Percentiles rank a stretch among this genome's conserved stretches.
phyloP scores from a whole-genome alignment of 2,329 filamentous ascomycete genomes.

The Teratosphaeria nubilosa region DNA sequence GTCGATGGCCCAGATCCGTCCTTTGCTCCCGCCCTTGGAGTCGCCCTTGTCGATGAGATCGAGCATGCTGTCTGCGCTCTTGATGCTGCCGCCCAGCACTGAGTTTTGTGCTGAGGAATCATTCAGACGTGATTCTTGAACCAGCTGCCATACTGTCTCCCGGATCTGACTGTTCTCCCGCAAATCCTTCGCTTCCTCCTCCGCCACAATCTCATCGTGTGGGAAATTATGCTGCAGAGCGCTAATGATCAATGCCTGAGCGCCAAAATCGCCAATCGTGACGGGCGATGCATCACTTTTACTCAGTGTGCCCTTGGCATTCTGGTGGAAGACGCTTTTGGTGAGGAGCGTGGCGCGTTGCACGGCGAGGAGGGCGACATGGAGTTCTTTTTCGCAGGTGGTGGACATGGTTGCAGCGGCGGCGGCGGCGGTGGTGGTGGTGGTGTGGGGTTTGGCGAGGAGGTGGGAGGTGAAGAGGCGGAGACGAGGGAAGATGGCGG shows the following conservation, averaged over 20 bases:
- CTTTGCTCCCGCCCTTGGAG: conserved; percentile 60
- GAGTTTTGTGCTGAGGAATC: conserved; percentile 53
- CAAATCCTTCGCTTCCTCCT: conserved; percentile 81
- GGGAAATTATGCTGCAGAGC: conserved; percentile 87
- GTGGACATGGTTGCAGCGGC: too few species aligned
- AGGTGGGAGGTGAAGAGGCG: conserved; percentile 3
- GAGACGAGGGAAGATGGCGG: conserved; percentile 30
- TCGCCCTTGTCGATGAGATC: conserved; percentile 49
- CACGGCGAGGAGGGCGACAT: conserved; percentile 77
- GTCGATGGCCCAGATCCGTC: conserved; percentile 91
- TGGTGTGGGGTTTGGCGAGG: conserved; percentile 7
- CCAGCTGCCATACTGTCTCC: conserved; percentile 74
- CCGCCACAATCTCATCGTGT: conserved; percentile 79
- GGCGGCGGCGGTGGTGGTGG: too few species aligned
- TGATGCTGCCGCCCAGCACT: conserved; percentile 57
- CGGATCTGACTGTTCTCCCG: conserved; percentile 60
- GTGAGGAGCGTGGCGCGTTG: conserved; percentile 71
- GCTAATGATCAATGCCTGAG: conserved; percentile 88
- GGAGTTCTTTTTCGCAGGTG: conserved; percentile 65
- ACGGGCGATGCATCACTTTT: conserved; percentile 96
- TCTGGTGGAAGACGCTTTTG: conserved; percentile 71
- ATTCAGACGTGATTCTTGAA: conserved; percentile 59
- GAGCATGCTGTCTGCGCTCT: conserved; percentile 54
- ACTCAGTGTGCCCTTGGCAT: conserved; percentile 85
- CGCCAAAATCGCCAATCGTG: conserved; percentile 95